Evolutionary conservation across 768 basidiomycete species (phyloP), one percentile per base, ranked within the genome.

Genomic region (Psilocybe sp.): DNA sequence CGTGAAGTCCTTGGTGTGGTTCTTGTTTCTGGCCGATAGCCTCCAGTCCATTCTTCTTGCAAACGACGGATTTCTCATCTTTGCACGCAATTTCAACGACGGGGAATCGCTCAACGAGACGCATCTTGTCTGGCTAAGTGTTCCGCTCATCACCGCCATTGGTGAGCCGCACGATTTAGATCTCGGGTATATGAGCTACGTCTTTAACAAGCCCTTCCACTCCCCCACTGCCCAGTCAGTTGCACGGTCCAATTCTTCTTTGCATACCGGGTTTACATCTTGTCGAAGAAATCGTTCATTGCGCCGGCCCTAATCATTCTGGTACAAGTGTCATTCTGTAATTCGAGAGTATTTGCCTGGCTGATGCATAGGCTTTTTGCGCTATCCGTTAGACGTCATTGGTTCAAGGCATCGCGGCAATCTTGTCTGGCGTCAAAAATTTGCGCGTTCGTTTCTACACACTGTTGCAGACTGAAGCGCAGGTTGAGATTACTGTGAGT

Each of bases 251-350:
- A 64, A 18, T 12, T 60, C 0, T 64, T 60, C 40, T 64, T 60
- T 43, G 60, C 58, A 0, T 64, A 59, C 49, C 58, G 62, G 13
- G 59, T 64, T 20, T 50, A 52, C 19, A 50, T 64, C 31, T 50
- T 61, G 33, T 44, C 51, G n/a, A 36, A 41, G 2, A 49, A 45
- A 28, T 19, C 31, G 1, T 35, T 50, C 13, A 13, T 53, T 11
- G n/a, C 44, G 6, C 57, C 62, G 8, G 4, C 41, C 7, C 12
- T 56, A 5, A 60, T 64, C 18, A 3, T 39, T 28, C 23, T 39
- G 12, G 43, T 50, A 34, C 19, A n/a, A n/a, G 45, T 12, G 48
- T 51, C 32, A 31, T 16, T 5, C 15, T 3, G 11, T 16, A 38
- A 20, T 5, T 15, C 23, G 6, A 6, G 10, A 14, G 16, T 14